phyloP scores from a whole-genome alignment of 805 yeast genomes.

The Teunomyces kruisii region DNA sequence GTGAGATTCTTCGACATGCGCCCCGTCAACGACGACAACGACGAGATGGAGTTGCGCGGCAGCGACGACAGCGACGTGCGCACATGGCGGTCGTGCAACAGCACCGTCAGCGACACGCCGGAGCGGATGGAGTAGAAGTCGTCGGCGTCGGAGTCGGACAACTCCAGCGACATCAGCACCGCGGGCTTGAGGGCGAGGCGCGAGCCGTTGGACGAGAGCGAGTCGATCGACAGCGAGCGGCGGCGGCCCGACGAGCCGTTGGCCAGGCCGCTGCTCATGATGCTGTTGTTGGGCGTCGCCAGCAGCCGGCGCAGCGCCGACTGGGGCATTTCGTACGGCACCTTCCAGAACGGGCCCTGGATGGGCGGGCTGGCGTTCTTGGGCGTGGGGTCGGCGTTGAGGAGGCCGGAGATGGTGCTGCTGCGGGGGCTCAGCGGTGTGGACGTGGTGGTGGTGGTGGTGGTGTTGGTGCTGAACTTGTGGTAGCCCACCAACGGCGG shows the following conservation, averaged over 20 bases:
- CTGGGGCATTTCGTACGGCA: slow-evolving; percentile 56
- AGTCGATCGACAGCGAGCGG: slow-evolving; percentile 47
- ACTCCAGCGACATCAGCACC: slow-evolving; percentile 20
- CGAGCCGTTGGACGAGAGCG: slow-evolving; percentile 44
- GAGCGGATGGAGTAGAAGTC: slow-evolving; percentile 29
- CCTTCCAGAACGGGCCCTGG: slow-evolving; percentile 57
- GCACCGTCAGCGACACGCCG: slow-evolving; percentile 13
- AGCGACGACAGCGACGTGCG: slow-evolving; percentile 19
- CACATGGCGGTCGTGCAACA: slow-evolving; percentile 2
- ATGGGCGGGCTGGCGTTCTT: slow-evolving; percentile 27
- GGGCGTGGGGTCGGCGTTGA: slow-evolving; percentile 13
- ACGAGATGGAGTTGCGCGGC: slow-evolving; percentile 34
- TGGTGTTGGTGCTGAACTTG: slow-evolving; percentile 5
- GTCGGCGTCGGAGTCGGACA: slow-evolving; percentile 33
- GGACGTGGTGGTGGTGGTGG: too few species aligned
- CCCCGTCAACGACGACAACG: slow-evolving; percentile 31
- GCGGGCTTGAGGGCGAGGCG: slow-evolving; percentile 32
- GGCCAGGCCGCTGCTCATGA: slow-evolving; percentile 1
- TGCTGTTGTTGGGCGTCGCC: slow-evolving; percentile 12
- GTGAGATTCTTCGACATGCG: slow-evolving; percentile 22
- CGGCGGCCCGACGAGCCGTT: slow-evolving; percentile 20
- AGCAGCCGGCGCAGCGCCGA: slow-evolving; percentile 12
- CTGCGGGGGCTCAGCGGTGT: slow-evolving; percentile 10
- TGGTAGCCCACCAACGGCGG: slow-evolving; percentile 28
- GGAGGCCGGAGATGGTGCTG: slow-evolving; percentile 9